These are phyloP conservation scores for Mitragyna speciosa DNA, from an alignment of 257 asterid genomes.

Conservation along the genomic window DNA sequence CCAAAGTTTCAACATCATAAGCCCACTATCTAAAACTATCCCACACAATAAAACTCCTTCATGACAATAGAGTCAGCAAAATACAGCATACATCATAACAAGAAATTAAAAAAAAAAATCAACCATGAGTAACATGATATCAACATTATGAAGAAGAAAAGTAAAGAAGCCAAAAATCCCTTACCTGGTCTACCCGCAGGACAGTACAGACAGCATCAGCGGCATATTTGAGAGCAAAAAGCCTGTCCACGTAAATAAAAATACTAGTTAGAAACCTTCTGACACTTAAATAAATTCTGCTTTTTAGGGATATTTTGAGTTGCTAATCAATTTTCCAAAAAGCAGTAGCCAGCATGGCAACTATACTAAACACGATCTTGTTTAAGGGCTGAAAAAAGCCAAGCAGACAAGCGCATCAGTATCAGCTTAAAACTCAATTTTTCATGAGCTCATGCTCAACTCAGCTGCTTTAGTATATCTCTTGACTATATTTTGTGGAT, in stretches of 20 bases:
- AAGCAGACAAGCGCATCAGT: background rate
- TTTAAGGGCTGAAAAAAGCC: background rate
- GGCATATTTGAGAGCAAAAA: slow-evolving; percentile 87
- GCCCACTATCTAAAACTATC: background rate
- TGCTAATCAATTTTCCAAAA: background rate
- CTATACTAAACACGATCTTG: background rate
- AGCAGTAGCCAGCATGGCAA: background rate
- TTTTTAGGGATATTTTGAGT: background rate
- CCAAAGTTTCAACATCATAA: background rate
- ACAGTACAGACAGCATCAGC: slow-evolving; percentile 96
- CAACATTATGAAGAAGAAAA: background rate
- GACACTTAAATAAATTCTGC: background rate
- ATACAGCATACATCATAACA: background rate
- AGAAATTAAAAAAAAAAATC: background rate
- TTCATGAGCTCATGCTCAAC: background rate
- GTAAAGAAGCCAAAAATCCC: slow-evolving; percentile 1
- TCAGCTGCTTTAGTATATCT: background rate
- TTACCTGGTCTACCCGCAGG: slow-evolving; percentile 97
- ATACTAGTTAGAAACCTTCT: slow-evolving; percentile 10
- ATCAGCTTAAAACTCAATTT: background rate
- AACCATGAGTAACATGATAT: background rate
- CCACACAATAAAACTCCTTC: background rate
- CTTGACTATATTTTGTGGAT: background rate
- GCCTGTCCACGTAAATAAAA: slow-evolving; percentile 40
- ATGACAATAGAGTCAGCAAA: background rate